Evolutionary conservation across 106 monocot species (phyloP), one percentile per base, ranked within the genome.

Genomic region (Vanilla planifolia): DNA sequence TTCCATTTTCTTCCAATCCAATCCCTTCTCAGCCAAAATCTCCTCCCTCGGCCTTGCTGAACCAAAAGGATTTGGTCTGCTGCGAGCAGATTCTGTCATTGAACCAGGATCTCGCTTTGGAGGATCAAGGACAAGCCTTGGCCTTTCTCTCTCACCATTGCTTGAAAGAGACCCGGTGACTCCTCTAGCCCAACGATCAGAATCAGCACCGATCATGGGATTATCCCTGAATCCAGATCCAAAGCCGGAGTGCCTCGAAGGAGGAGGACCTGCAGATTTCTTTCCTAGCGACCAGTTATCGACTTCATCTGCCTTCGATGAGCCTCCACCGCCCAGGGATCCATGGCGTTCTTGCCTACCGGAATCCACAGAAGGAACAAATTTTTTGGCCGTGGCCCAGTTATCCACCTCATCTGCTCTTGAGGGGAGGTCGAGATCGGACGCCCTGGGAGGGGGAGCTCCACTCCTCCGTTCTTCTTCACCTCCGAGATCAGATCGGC

Each of bases 1-100:
- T 9, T 99, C 98, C 45, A 86, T 52, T 64, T 92, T 92, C 73
- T 67, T 88, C 92, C 92, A 99, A 69, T 99, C 92, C 71, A 99
- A 44, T 5, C 98, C 98, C 59, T 99, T 92, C 39, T 83, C 88
- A 0, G 84, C 79, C 68, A 99, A 53, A 21, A 99, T 72, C 45
- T 92, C 92, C 60, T 99, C 98, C 64, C 98, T 78, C 4, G 98
- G 98, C 33, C 92, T 70, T 0, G 98, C 98, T 1, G 71, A 55
- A 4, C 88, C 98, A 60, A 99, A 99, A 8, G 84, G 92, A 73
- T 65, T 99, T 0, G 88, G 68, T 40, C 82, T 65, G 46, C 26
- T 71, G 56, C 65, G 60, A 3, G 43, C 69, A 21, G 57, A 14
- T 26, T 67, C 74, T 16, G 34, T 7, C 40, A 43, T 21, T 2